Percentiles rank a stretch among this genome's conserved stretches.
Evolutionary conservation across 2,329 filamentous ascomycete genomes (phyloP).

Genomic region (Arachnomyces sp.): DNA sequence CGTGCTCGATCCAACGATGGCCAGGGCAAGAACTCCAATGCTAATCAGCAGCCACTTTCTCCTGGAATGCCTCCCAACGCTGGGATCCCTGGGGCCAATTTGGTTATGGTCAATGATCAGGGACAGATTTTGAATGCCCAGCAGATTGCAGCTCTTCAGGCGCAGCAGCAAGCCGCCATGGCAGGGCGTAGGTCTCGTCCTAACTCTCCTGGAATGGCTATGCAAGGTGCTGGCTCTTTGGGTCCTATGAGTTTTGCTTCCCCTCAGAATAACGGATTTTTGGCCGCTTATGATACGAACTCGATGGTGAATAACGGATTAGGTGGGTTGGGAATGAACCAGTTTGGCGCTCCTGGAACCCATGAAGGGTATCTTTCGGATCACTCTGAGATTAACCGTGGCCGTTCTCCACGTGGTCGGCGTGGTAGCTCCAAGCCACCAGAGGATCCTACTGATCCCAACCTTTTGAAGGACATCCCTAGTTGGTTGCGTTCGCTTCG

Average conservation of each 20-base stretch:
- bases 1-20: slow-evolving; percentile 83
- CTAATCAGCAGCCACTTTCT: slow-evolving; percentile 54
- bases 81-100: slow-evolving; percentile 61
- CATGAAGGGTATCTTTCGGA: slow-evolving; percentile 88
- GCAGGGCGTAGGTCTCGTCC: slow-evolving; percentile 64
- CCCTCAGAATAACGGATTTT: slow-evolving; percentile 88
- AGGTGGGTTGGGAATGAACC: slow-evolving; percentile 60
- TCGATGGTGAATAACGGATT: slow-evolving; percentile 65
- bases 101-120: slow-evolving; percentile 91
- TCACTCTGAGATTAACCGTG: slow-evolving; percentile 82
- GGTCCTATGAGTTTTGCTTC: slow-evolving; percentile 66
- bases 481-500: slow-evolving; percentile 90
- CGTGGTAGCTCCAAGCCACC: slow-evolving; percentile 94
- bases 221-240: slow-evolving; percentile 54
- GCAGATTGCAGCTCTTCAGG: slow-evolving; percentile 73
- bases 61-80: slow-evolving; percentile 52
- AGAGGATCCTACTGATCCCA: slow-evolving; percentile 90
- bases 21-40: slow-evolving; percentile 33
- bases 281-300: slow-evolving; percentile 74
- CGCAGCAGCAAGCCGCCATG: slow-evolving; percentile 51
- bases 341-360: slow-evolving; percentile 61
- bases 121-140: slow-evolving; percentile 80
- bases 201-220: slow-evolving; percentile 75
- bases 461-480: slow-evolving; percentile 86
- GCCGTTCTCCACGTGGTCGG: slow-evolving; percentile 83